Evolutionary conservation across 371 early-diverging fungal genomes (phyloP).

Genomic region (Umbelopsis sp.): DNA sequence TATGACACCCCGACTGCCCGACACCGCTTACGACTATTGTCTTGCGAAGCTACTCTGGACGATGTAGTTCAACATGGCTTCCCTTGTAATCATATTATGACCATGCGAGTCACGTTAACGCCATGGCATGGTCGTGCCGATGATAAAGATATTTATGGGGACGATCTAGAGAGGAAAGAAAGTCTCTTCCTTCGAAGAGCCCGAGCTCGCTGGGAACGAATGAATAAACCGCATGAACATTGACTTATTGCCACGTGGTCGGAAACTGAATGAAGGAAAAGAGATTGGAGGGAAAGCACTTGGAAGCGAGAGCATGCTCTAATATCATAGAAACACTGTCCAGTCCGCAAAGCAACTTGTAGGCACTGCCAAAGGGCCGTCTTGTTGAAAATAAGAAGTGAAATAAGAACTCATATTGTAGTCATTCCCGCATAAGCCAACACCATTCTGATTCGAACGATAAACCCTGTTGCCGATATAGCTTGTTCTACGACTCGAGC

Average conservation of each 20-base stretch:
- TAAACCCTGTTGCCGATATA: too few relatives aligned
- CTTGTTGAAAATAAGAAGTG: too few relatives aligned
- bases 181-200: slow-evolving; percentile 11
- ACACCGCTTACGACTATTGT: not conserved
- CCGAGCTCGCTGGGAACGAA: slow-evolving; percentile 14
- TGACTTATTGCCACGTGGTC: not conserved
- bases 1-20: slow-evolving; percentile 9
- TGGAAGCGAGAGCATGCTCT: too few relatives aligned
- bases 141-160: slow-evolving; percentile 12
- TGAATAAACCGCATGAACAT: not conserved
- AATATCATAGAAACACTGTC: too few relatives aligned
- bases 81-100: slow-evolving; percentile 10
- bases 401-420: too few relatives aligned
- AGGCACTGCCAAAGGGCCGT: too few relatives aligned
- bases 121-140: slow-evolving; percentile 16
- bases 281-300: too few relatives aligned
- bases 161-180: slow-evolving; percentile 6
- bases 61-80: slow-evolving; percentile 16
- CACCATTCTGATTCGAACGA: too few relatives aligned
- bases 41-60: slow-evolving; percentile 6
- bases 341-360: too few relatives aligned
- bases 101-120: slow-evolving; percentile 12
- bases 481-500: too few relatives aligned
- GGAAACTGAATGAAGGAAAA: too few relatives aligned
- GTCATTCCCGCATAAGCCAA: too few relatives aligned